Percentiles rank a stretch among this genome's conserved stretches.
These are phyloP conservation scores for Dictyostelium citrinum DNA, from an alignment of 78 protist species.

Conservation along the genomic window DNA sequence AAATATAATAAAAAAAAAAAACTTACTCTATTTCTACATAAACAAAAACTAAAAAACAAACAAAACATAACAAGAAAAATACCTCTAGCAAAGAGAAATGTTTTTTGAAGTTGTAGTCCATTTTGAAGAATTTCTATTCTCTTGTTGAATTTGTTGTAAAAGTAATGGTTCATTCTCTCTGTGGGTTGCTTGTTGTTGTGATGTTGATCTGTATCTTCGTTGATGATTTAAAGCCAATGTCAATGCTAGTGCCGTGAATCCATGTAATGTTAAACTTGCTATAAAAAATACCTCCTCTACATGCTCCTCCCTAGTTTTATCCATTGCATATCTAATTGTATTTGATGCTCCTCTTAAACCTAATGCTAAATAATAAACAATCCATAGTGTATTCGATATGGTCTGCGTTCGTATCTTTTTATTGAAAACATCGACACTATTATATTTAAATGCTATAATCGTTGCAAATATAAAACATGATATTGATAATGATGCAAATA, in stretches of 20 bases:
- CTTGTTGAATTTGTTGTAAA: constrained; percentile 43
- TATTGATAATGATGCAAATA: constrained; percentile 29
- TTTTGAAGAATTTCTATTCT: constrained; percentile 3
- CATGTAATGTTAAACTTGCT: constrained; percentile 65
- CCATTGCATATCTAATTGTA: constrained; percentile 72
- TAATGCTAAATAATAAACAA: constrained; percentile 57
- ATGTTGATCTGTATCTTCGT: constrained; percentile 57
- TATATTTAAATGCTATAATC: constrained; percentile 64
- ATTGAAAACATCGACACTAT: constrained; percentile 57
- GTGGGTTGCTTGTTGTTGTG: constrained; percentile 24
- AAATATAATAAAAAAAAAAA: no score
- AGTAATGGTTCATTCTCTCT: constrained; percentile 50
- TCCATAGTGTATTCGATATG: constrained; percentile 74
- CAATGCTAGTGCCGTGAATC: constrained; percentile 54
- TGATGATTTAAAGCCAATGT: constrained; percentile 70
- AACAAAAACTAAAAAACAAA: constrained; percentile 51
- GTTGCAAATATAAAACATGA: constrained; percentile 41
- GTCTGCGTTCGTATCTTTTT: constrained; percentile 70
- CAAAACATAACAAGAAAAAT: constrained; percentile 21
- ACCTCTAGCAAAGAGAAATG: constrained; percentile 18
- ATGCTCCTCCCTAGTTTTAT: constrained; percentile 12
- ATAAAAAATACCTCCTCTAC: constrained; percentile 51
- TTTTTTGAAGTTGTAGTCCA: background rate
- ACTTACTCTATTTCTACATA: constrained; percentile 67
- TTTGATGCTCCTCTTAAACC: constrained; percentile 66